phyloP scores from a whole-genome alignment of 2,329 filamentous ascomycete genomes.

The Stenocarpella maydis region DNA sequence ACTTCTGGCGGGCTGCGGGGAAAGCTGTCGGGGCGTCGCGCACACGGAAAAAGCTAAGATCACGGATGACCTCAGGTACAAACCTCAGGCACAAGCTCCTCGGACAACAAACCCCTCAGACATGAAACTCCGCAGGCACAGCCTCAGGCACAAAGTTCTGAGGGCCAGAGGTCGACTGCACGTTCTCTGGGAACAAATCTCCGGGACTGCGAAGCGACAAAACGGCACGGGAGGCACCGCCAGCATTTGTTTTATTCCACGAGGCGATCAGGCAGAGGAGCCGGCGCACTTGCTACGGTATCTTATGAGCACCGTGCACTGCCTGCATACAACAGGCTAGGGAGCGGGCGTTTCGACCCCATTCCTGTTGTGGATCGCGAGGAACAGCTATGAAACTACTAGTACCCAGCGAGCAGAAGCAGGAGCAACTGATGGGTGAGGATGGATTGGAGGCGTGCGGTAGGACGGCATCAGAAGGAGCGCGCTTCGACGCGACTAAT shows the following conservation, averaged over 20 bases:
- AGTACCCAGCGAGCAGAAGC: background rate
- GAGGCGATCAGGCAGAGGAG: background rate
- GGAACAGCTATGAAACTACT: background rate
- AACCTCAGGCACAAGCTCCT: too few species aligned
- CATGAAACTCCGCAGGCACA: too few species aligned
- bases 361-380: background rate
- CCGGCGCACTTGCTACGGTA: background rate
- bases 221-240: background rate
- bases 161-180: too few species aligned
- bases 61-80: background rate
- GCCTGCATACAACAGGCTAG: background rate
- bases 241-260: too few species aligned
- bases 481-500: constrained; percentile 30
- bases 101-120: too few species aligned
- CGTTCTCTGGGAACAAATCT: too few species aligned
- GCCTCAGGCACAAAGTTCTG: too few species aligned
- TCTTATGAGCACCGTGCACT: background rate
- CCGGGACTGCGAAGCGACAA: background rate
- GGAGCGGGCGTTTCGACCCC: background rate
- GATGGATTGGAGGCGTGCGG: background rate
- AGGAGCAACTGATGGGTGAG: background rate
- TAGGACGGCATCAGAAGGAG: constrained; percentile 2
- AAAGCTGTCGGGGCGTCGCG: background rate
- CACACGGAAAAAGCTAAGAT: background rate
- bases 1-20: background rate